Percentiles rank a stretch among this genome's conserved stretches.
Evolutionary conservation across 2,329 filamentous ascomycete genomes (phyloP).

Genomic region (Talaromyces piceae): DNA sequence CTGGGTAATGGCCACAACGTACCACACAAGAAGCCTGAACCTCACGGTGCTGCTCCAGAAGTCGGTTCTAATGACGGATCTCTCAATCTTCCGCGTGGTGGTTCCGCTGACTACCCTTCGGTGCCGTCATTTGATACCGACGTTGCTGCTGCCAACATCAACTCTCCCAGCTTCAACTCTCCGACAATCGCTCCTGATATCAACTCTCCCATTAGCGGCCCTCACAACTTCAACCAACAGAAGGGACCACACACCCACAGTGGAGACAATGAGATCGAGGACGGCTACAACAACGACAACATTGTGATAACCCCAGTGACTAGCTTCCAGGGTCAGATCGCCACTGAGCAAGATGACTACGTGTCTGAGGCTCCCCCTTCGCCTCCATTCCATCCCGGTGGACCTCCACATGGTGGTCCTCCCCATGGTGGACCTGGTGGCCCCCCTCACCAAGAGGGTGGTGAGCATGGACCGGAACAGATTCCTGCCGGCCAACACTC

Average conservation of each 20-base stretch:
- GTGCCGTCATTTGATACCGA: background rate
- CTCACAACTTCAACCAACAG: slow-evolving; percentile 5
- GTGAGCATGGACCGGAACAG: slow-evolving; percentile 7
- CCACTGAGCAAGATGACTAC: slow-evolving; percentile 1
- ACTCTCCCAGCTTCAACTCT: background rate
- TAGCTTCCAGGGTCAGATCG: background rate
- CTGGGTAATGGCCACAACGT: slow-evolving; percentile 3
- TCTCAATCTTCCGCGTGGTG: background rate
- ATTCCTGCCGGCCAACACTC: slow-evolving; percentile 1
- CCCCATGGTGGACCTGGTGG: background rate
- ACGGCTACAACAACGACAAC: slow-evolving; percentile 8
- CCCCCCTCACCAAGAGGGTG: slow-evolving; percentile 6
- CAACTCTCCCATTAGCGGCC: slow-evolving; percentile 2
- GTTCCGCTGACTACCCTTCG: background rate
- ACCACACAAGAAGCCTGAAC: background rate
- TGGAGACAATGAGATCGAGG: slow-evolving; percentile 6
- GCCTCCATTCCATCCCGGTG: background rate
- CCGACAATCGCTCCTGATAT: background rate
- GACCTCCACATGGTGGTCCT: background rate
- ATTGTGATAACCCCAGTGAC: slow-evolving; percentile 8
- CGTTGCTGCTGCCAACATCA: background rate
- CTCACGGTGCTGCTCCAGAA: background rate
- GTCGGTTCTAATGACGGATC: background rate
- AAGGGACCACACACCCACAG: background rate
- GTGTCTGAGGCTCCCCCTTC: background rate